Conservation (phyloP, 768 basidiomycete species). For the Collybia nuda region DNA sequence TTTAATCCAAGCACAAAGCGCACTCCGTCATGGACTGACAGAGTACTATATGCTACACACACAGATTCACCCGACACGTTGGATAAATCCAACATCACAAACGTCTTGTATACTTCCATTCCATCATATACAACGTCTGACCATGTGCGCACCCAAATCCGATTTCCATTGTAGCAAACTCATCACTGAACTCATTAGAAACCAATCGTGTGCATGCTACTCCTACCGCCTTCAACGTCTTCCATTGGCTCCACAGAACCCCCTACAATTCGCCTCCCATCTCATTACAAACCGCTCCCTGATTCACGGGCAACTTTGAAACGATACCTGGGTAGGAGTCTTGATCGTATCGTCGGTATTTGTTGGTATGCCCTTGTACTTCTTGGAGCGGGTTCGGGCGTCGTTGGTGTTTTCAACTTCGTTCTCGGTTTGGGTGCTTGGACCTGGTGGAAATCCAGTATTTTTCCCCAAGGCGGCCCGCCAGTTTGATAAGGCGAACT, state of each 20-base stretch:
- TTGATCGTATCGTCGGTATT: slow-evolving; percentile 78
- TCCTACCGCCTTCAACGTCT: slow-evolving; percentile 54
- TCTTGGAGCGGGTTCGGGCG: slow-evolving; percentile 73
- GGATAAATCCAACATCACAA: slow-evolving; percentile 54
- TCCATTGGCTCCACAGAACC: slow-evolving; percentile 26
- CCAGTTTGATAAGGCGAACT: no score
- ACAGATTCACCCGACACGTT: slow-evolving; percentile 57
- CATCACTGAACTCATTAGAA: slow-evolving; percentile 48
- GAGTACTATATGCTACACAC: slow-evolving; percentile 82
- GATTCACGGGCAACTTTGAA: slow-evolving; percentile 57
- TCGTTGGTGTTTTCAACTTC: slow-evolving; percentile 74
- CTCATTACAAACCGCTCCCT: slow-evolving; percentile 47
- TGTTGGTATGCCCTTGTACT: slow-evolving; percentile 77
- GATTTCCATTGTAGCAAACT: not conserved
- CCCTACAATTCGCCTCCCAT: slow-evolving; percentile 52
- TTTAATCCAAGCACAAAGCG: slow-evolving; percentile 66
- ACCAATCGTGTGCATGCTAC: slow-evolving; percentile 73
- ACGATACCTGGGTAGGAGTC: slow-evolving; percentile 57
- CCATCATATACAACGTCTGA: slow-evolving; percentile 88
- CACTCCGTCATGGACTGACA: slow-evolving; percentile 90
- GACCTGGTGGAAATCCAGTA: slow-evolving; percentile 51
- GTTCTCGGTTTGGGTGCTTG: slow-evolving; percentile 65
- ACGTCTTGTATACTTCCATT: slow-evolving; percentile 75
- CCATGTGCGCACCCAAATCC: slow-evolving; percentile 56
- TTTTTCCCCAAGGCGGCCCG: no score